Evolutionary conservation across 176 grass and related monocot genomes (phyloP), one percentile per base, ranked within the genome.

Genomic region (Aegilops bicornis): DNA sequence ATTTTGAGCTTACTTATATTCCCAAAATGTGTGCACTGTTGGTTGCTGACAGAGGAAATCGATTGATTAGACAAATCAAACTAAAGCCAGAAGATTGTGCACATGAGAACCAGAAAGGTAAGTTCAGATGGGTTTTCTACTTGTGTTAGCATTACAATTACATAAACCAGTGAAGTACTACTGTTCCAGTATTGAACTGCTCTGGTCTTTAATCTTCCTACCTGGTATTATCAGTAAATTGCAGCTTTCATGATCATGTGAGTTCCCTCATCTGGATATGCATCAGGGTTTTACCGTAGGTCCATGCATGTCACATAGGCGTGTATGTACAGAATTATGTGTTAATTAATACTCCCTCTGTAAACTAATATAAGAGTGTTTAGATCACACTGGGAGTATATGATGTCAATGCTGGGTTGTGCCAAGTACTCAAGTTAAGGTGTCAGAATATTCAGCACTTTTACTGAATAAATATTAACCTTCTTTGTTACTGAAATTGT

Each of bases 1-100:
- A 93, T 39, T 95, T 93, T 83, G 91, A 93, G 89, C 81, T 95
- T 32, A 84, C 81, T n/a, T 95, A 93, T 84, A 64, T 93, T 19
- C 89, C 86, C 14, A 86, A 89, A 87, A 87, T 82, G 5, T 95
- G 94, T 84, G 83, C 94, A 66, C 71, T 95, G 48, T 59, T 95
- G 65, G 20, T 95, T 31, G 73, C 87, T 69, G 94, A 95, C 86
- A 86, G 91, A 87, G 94, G 81, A 71, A 93, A 83, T 83, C 59
- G 73, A 10, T 45, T 93, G 81, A 86, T 95, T 79, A 83, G 94
- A 35, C 89, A 87, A 89, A 91, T 95, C 58, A 76, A 95, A 81
- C 77, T 95, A 60, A 91, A 89, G 73, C 79, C 69, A 27, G 80
- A 93, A 88, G 82, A 93, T 86, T 93, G 94, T 85, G 63, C 36